Percentiles rank a stretch among this genome's conserved stretches.
Evolutionary conservation across 768 basidiomycete species (phyloP).

Genomic region (Chalciporus sphaerocephalus): DNA sequence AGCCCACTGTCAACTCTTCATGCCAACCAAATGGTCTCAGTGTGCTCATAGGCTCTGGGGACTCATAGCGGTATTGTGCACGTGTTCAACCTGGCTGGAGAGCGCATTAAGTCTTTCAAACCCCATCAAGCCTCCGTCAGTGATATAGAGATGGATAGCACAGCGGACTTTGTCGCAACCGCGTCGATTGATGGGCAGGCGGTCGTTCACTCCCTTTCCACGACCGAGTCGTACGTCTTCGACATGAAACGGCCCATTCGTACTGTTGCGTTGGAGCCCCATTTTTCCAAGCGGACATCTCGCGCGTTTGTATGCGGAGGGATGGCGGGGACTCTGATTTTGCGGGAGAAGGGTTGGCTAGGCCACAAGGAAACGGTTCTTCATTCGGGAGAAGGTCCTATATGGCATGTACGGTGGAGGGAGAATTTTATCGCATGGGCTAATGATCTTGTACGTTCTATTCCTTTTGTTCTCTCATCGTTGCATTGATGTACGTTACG

Average conservation of each 20-base stretch:
- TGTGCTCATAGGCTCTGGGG: slow-evolving; percentile 65
- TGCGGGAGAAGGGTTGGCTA: slow-evolving; percentile 95
- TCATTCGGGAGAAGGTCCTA: slow-evolving; percentile 85
- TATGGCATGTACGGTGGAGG: slow-evolving; percentile 89
- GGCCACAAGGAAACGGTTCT: slow-evolving; percentile 87
- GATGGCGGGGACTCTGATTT: slow-evolving; percentile 77
- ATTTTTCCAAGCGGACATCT: slow-evolving; percentile 73
- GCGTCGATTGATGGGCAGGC: slow-evolving; percentile 95
- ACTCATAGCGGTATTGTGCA: slow-evolving; percentile 94
- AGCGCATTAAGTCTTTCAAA: slow-evolving; percentile 83
- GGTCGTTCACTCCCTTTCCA: slow-evolving; percentile 76
- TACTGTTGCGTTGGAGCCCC: slow-evolving; percentile 84
- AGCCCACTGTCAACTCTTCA: slow-evolving; percentile 1
- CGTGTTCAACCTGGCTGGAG: slow-evolving; percentile 72
- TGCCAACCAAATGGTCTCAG: background rate
- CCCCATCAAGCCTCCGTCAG: slow-evolving; percentile 85
- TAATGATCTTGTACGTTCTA: slow-evolving; percentile 71
- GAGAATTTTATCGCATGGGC: slow-evolving; percentile 92
- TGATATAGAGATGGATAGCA: slow-evolving; percentile 80
- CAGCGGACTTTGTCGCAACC: slow-evolving; percentile 85
- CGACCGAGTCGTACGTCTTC: slow-evolving; percentile 76
- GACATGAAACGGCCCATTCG: slow-evolving; percentile 92
- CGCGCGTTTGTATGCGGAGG: slow-evolving; percentile 89
- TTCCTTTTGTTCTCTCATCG: background rate
- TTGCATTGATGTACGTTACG: background rate